Evolutionary conservation across 2,329 filamentous ascomycete genomes (phyloP).

Genomic region (Pyricularia sp.): DNA sequence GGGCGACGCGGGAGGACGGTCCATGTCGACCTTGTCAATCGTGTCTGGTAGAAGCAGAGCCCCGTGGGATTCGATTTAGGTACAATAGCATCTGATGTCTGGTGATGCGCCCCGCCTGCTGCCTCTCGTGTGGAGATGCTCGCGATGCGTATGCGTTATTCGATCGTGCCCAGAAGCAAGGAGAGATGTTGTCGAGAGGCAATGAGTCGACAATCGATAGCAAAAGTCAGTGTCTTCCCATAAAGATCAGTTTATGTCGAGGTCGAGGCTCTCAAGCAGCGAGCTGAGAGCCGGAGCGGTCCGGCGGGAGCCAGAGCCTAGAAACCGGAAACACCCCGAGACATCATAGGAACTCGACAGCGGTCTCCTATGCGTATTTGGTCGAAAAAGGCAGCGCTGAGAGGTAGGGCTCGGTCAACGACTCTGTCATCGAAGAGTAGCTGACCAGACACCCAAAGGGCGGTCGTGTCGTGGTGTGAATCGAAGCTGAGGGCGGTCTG

Average conservation of each 20-base stretch:
- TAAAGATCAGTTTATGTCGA: not conserved
- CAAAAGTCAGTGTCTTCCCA: not conserved
- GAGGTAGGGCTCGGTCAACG: not conserved
- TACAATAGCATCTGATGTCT: conserved; percentile 40
- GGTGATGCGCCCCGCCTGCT: conserved; percentile 37
- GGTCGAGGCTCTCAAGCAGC: not conserved
- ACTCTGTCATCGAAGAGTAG: conserved; percentile 2
- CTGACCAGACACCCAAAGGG: not conserved
- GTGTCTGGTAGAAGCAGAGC: conserved; percentile 10
- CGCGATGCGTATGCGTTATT: not conserved
- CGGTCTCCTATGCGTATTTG: conserved; percentile 2
- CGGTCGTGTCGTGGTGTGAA: not conserved
- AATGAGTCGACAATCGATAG: not conserved
- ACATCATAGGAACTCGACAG: conserved; percentile 18
- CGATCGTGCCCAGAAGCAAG: not conserved
- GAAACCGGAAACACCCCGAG: conserved; percentile 21
- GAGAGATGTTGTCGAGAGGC: not conserved
- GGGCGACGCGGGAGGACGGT: conserved; percentile 34
- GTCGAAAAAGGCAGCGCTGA: not conserved
- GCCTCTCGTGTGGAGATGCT: not conserved
- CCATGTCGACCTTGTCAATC: conserved; percentile 26
- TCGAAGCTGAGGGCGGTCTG: not conserved
- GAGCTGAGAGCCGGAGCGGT: conserved; percentile 8
- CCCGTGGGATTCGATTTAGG: not conserved
- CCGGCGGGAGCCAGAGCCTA: conserved; percentile 27